Conservation (phyloP, 176 grass and related monocot genomes). For the Oryza meyeriana region DNA sequence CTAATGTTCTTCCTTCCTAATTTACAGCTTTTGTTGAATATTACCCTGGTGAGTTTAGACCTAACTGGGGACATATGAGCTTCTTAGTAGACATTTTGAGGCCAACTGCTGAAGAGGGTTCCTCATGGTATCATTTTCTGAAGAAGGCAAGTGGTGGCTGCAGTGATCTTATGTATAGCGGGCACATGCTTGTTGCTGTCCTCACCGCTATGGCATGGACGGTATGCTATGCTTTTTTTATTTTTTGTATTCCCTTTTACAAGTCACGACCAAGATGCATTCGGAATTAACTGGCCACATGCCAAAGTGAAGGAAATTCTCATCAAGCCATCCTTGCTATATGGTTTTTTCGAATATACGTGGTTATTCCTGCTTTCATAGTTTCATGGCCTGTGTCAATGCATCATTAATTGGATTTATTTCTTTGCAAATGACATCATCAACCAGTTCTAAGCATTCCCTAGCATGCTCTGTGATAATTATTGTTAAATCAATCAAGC, state of each 20-base stretch:
- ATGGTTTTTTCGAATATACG: not conserved
- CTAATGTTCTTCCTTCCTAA: constrained; percentile 2
- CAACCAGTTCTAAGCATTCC: not conserved
- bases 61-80: constrained; percentile 75
- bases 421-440: not conserved
- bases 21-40: constrained; percentile 54
- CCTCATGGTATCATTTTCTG: constrained; percentile 81
- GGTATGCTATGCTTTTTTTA: constrained; percentile 33
- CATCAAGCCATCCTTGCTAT: not conserved
- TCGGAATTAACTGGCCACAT: not conserved
- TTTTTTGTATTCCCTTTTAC: not conserved
- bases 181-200: constrained; percentile 91
- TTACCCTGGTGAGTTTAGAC: constrained; percentile 62
- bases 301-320: not conserved
- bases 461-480: not conserved
- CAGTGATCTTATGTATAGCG: constrained; percentile 94
- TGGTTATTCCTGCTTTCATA: not conserved
- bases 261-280: not conserved
- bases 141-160: constrained; percentile 91
- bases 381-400: not conserved
- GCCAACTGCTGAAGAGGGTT: constrained; percentile 72
- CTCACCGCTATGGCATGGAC: constrained; percentile 98
- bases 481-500: not conserved
- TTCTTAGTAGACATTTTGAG: constrained; percentile 84
- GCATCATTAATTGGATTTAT: not conserved